Evolutionary conservation across 129 eudicot species (phyloP), one percentile per base, ranked within the genome.

Genomic region (Oenanthe sinensis): DNA sequence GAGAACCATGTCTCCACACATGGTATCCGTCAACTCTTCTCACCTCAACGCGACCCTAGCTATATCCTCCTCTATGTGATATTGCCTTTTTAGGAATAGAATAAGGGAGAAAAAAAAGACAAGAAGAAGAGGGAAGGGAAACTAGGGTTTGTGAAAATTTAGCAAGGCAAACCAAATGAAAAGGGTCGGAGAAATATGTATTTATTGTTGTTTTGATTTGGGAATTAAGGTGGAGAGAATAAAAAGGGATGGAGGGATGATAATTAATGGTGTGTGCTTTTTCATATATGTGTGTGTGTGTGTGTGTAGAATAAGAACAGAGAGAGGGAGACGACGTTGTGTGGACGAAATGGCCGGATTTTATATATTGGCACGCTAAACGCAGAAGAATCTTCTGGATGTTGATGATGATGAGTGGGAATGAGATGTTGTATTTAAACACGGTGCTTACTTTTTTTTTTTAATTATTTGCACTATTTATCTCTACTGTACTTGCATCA

Each of bases 221-320:
- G 73, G n/a, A 68, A 68, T 33, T 33, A 28, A 16, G 43, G 43
- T 26, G 73, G 73, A 68, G 73, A 68, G 73, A 68, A 68, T 28
- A 28, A 33, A 37, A 33, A 9, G 43, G 73, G 43, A 68, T 12
- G 2, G 42, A 6, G 42, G 71, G 39, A 12, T 37, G 40, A 68
- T 5, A 28, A 68, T 68, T 68, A 37, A 68, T 37, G 40, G 42
- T 68, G 44, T 33, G 20, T 28, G 42, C 3, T 67, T 28, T 65
- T 22, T 5, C 3, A 33, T 62, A 30, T 26, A 30, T 26, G 3
- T 30, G 0, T 65, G 40, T 65, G 71, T 14, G 43, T 30, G 19
- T 11, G 1, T 14, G 19, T 24, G 0, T 3, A 14, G 7, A 30
- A 24, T 2, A 33, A 33, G 36, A 33, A 33, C 36, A 33, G 40